phyloP scores from a whole-genome alignment of 2,329 filamentous ascomycete species.

The Neurospora sp. region DNA sequence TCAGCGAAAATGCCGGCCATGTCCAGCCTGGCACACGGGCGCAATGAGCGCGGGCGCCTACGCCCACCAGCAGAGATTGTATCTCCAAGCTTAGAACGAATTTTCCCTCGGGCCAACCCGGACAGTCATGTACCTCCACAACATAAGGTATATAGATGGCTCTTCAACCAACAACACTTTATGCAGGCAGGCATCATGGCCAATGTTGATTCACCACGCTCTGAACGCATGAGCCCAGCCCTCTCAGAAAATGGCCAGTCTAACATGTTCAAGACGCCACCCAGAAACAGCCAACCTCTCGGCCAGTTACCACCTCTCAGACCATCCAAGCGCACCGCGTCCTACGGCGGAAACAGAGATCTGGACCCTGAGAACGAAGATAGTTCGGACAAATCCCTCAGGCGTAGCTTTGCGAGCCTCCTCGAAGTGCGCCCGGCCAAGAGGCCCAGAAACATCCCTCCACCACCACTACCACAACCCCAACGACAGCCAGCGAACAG shows the following conservation, averaged over 20 bases:
- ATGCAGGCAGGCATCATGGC: not conserved
- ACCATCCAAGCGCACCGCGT: not conserved
- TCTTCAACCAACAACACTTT: not conserved
- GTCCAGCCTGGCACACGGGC: not conserved
- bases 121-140: not conserved
- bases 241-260: not conserved
- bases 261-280: not conserved
- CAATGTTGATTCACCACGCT: not conserved
- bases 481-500: not conserved
- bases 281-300: not conserved
- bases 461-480: not conserved
- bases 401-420: not conserved
- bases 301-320: not conserved
- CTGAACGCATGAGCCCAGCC: not conserved
- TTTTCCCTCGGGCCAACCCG: not conserved
- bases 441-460: not conserved
- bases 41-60: not conserved
- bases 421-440: not conserved
- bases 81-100: not conserved
- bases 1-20: not conserved
- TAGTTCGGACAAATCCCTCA: not conserved
- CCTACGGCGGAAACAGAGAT: not conserved
- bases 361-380: not conserved
- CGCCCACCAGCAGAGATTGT: not conserved
- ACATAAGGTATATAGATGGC: not conserved